Conservation (phyloP, 2,329 filamentous ascomycete genomes). For the Lasiodiplodia theobromae region DNA sequence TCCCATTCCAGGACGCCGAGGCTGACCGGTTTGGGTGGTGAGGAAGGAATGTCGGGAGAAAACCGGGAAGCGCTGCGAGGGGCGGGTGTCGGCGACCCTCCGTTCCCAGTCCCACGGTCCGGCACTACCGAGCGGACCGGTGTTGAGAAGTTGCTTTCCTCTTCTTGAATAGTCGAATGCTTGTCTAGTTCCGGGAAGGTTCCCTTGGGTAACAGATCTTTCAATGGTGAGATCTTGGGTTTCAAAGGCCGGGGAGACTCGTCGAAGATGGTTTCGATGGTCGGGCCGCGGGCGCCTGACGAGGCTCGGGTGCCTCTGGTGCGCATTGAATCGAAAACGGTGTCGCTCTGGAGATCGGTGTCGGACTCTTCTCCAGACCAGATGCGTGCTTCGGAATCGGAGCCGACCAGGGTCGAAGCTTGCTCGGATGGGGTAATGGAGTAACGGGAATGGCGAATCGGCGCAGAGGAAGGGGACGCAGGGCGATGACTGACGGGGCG, state of each 20-base stretch:
- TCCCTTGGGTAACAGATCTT: conserved; percentile 57
- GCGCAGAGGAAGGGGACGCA: conserved; percentile 36
- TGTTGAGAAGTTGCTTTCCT: conserved; percentile 55
- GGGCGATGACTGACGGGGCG: conserved; percentile 25
- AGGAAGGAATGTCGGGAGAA: conserved; percentile 51
- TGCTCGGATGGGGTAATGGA: conserved; percentile 66
- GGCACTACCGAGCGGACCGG: conserved; percentile 49
- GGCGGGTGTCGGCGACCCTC: conserved; percentile 44
- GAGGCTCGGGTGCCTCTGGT: conserved; percentile 73
- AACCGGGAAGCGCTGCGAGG: conserved; percentile 47
- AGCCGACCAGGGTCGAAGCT: conserved; percentile 71
- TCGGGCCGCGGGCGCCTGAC: conserved; percentile 71
- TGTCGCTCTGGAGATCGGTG: conserved; percentile 80
- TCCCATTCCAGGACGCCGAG: conserved; percentile 52
- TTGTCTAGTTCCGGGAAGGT: conserved; percentile 49
- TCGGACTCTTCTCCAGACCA: conserved; percentile 78
- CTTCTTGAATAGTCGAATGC: conserved; percentile 58
- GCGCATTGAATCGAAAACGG: conserved; percentile 77
- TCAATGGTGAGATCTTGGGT: conserved; percentile 53
- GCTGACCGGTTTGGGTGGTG: conserved; percentile 52
- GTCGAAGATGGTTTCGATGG: conserved; percentile 81
- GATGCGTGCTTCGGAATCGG: conserved; percentile 71
- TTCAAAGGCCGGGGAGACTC: conserved; percentile 68
- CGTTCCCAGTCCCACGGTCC: conserved; percentile 46
- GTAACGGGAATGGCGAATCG: conserved; percentile 43